Percentiles rank a stretch among this genome's conserved stretches.
Evolutionary conservation across 2,329 filamentous ascomycete species (phyloP).

Genomic region (Neospermospora avenae): DNA sequence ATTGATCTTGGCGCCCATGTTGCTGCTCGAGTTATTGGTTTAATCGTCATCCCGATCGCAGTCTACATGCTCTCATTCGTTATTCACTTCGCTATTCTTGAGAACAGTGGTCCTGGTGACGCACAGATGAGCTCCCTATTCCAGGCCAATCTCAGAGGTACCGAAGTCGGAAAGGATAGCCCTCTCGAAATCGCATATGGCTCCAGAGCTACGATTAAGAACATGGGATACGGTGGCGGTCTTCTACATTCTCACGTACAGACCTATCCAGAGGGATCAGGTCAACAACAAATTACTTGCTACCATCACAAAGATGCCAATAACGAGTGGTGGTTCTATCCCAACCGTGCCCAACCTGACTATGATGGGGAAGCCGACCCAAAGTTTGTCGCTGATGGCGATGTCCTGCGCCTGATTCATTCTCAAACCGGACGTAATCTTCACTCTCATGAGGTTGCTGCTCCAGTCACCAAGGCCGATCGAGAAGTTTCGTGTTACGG

Average conservation of each 20-base stretch:
- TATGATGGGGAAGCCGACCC: conserved; percentile 71
- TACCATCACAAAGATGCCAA: conserved; percentile 99
- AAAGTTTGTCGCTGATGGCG: conserved; percentile 72
- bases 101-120: conserved; percentile 91
- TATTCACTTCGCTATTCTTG: conserved; percentile 88
- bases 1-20: conserved; percentile 73
- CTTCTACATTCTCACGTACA: conserved; percentile 95
- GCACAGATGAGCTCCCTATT: conserved; percentile 99
- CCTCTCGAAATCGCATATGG: conserved; percentile 88
- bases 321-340: conserved; percentile 99
- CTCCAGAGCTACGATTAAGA: conserved; percentile 90
- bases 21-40: conserved; percentile 72
- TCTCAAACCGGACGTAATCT: conserved; percentile 95
- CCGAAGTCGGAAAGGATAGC: conserved; percentile 90
- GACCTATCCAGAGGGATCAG: conserved; percentile 90
- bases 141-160: conserved; percentile 92
- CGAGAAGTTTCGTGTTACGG: conserved; percentile 95
- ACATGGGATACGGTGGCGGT: conserved; percentile 98
- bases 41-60: conserved; percentile 83
- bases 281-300: conserved; percentile 95
- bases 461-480: conserved; percentile 84
- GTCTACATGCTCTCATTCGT: conserved; percentile 97
- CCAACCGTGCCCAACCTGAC: conserved; percentile 73
- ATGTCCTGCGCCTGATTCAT: conserved; percentile 83
- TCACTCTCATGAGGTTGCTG: conserved; percentile 87